These are phyloP conservation scores for Blastobotrys buckinghamii DNA, from an alignment of 1,139 yeast species.

Conservation along the genomic window DNA sequence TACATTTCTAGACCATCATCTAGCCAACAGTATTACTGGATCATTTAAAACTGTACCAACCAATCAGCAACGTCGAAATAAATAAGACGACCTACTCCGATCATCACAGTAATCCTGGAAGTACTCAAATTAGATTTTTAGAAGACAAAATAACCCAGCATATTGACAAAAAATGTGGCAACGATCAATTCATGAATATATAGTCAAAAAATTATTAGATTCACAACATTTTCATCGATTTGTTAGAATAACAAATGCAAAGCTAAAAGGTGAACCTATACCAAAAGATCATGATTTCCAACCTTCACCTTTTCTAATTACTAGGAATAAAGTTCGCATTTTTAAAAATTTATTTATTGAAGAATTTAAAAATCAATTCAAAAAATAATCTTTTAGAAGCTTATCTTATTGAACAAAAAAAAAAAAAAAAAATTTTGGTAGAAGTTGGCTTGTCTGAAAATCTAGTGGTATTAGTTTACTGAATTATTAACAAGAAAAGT, in stretches of 20 bases:
- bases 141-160: no score
- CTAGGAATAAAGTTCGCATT: constrained; percentile 47
- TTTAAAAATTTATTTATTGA: constrained; percentile 56
- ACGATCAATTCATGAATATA: constrained; percentile 22
- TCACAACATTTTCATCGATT: constrained; percentile 63
- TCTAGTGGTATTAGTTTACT: no score
- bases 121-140: no score
- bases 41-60: no score
- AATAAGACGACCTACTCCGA: no score
- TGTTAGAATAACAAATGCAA: constrained; percentile 63
- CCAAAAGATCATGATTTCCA: constrained; percentile 20
- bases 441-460: no score
- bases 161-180: no score
- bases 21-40: no score
- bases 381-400: background rate
- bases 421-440: background rate
- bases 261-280: constrained; percentile 37
- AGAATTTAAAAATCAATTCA: constrained; percentile 52
- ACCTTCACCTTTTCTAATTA: constrained; percentile 19
- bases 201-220: constrained; percentile 40
- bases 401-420: background rate
- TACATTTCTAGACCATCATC: no score
- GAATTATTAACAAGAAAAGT: no score
- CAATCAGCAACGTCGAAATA: no score
- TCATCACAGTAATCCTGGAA: no score